Base-by-base conservation (phyloP, 2,329 filamentous ascomycete species). In the Stagonosporopsis chrysanthemi region DNA sequence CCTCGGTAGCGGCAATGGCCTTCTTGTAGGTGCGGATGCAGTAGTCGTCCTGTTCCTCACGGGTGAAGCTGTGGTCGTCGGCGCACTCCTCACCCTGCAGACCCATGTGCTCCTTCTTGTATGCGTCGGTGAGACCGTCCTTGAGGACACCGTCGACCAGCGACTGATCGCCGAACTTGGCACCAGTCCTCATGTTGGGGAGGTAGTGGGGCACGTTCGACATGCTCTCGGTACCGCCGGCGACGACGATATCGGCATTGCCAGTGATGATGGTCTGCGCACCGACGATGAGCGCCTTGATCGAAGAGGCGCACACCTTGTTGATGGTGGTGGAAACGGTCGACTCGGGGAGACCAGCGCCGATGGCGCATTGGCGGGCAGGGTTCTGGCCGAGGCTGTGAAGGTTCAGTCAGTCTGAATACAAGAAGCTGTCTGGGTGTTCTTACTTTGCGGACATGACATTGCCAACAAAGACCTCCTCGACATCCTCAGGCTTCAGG, bases 391-490 rank as follows among this genome's bases (percentile, higher is more conserved):
- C 95, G 69, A 98, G 86, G 78, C 93, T 97, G 46, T 8, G 12
- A 31, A 68, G 29, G n/a, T 33, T n/a, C 14, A 15, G 53, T 66
- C 31, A 62, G 52, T 41, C 56, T 44, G 15, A n/a, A 3, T 31
- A 23, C n/a, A 46, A 41, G 39, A 12, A 36, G 23, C 8, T 19
- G 17, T 22, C n/a, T 24, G n/a, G 31, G 17, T 26, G 38, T 15
- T 35, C 84, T 70, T 85, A 97, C 93, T 94, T 93, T 77, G 94
- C 95, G 58, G 93, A 96, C 72, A 99, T 86, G 67, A 99, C 95
- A 83, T 99, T 99, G 79, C 95, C 95, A 75, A 97, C 96, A 84
- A 95, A 96, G 75, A 99, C 92, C 79, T 99, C 95, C 76, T 99
- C 88, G 56, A 99, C 91, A 76, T 96, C 87, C 72, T 92, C 87